A percentile compares a stretch with the other conserved stretches of the same genome.
phyloP scores from a whole-genome alignment of 768 basidiomycete genomes.

The Leccinum olivaceopallidum region DNA sequence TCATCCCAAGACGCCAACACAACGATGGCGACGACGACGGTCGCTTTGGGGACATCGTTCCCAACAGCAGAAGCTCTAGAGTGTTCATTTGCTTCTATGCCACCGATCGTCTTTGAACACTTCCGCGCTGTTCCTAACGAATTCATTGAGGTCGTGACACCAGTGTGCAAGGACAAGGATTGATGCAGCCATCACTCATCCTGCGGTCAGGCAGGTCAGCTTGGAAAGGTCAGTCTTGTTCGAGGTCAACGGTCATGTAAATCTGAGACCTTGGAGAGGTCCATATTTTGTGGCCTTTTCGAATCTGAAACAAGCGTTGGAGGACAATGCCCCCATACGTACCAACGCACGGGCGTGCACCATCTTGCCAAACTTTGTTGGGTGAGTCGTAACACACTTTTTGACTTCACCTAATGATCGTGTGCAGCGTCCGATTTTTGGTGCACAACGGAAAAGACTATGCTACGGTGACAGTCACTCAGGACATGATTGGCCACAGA shows the following conservation, averaged over 20 bases:
- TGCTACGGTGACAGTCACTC: conserved; percentile 80
- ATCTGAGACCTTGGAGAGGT: conserved; percentile 45
- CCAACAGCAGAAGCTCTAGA: too few relatives aligned
- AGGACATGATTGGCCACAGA: conserved; percentile 99
- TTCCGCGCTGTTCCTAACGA: too few relatives aligned
- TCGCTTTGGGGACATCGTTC: too few relatives aligned
- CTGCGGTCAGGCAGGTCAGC: conserved; percentile 73
- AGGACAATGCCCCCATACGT: conserved; percentile 79
- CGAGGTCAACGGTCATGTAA: neutral
- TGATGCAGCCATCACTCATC: conserved; percentile 64
- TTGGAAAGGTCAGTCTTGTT: conserved; percentile 65
- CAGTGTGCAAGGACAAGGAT: too few relatives aligned
- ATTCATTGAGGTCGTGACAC: too few relatives aligned
- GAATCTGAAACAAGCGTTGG: conserved; percentile 76
- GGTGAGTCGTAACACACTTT: conserved; percentile 50
- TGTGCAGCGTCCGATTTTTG: conserved; percentile 73
- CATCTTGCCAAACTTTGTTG: conserved; percentile 94
- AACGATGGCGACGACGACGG: too few relatives aligned
- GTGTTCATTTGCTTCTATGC: too few relatives aligned
- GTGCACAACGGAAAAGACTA: conserved; percentile 96
- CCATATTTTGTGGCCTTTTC: conserved; percentile 96
- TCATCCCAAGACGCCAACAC: too few relatives aligned
- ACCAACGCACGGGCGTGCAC: conserved; percentile 90
- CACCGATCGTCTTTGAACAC: too few relatives aligned
- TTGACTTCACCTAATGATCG: neutral